Percentiles rank a stretch among this genome's conserved stretches.
Evolutionary conservation across 2,329 filamentous ascomycete species (phyloP).

Genomic region (Cercospora nicotianae): DNA sequence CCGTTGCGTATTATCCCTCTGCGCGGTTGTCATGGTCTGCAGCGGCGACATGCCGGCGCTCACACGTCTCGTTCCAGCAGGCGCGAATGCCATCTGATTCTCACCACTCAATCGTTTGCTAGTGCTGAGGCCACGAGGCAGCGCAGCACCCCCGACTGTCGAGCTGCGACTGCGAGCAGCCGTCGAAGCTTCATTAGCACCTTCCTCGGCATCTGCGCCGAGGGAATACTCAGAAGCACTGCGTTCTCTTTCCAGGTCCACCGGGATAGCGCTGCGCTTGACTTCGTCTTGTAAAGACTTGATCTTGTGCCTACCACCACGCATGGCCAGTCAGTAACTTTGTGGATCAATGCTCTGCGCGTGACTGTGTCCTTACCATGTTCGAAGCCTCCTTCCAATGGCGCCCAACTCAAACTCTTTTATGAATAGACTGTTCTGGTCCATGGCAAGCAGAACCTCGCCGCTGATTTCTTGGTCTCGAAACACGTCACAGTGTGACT

Average conservation of each 20-base stretch:
- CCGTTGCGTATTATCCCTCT: slow-evolving; percentile 37
- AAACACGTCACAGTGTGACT: slow-evolving; percentile 90
- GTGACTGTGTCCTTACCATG: slow-evolving; percentile 58
- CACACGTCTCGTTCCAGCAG: slow-evolving; percentile 32
- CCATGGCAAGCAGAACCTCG: slow-evolving; percentile 90
- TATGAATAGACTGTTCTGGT: slow-evolving; percentile 91
- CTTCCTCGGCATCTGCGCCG: slow-evolving; percentile 39
- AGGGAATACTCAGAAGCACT: slow-evolving; percentile 46
- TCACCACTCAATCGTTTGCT: slow-evolving; percentile 25
- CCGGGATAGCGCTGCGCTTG: slow-evolving; percentile 55
- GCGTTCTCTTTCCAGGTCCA: slow-evolving; percentile 33
- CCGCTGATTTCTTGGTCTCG: slow-evolving; percentile 93
- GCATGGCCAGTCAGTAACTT: not conserved
- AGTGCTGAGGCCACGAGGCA: slow-evolving; percentile 26
- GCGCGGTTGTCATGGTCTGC: slow-evolving; percentile 37
- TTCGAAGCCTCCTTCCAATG: slow-evolving; percentile 84
- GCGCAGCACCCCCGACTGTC: slow-evolving; percentile 38
- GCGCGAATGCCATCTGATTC: slow-evolving; percentile 10
- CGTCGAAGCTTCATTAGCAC: slow-evolving; percentile 40
- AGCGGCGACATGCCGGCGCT: slow-evolving; percentile 32
- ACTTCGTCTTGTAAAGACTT: slow-evolving; percentile 88
- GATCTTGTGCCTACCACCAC: slow-evolving; percentile 67
- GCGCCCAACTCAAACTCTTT: slow-evolving; percentile 93
- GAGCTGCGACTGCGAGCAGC: slow-evolving; percentile 48
- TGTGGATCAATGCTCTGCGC: not conserved